A percentile compares a stretch with the other conserved stretches of the same genome.
Conservation (phyloP, 2,329 filamentous ascomycete genomes). For the Talaromyces amestolkiae region DNA sequence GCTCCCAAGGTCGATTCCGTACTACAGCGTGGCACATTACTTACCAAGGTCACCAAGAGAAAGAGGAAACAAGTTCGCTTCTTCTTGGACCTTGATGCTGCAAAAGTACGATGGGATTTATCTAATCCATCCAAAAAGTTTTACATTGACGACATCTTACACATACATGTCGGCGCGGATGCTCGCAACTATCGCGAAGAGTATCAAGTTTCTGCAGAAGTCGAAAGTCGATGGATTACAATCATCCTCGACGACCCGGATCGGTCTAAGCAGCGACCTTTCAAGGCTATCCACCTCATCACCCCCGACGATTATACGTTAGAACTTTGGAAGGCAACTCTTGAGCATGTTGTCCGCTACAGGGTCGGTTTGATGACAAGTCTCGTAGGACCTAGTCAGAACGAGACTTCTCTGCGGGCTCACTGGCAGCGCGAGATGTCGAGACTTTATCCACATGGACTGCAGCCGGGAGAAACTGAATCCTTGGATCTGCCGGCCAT, state of each 20-base stretch:
- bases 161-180: conserved; percentile 79
- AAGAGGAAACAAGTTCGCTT: conserved; percentile 70
- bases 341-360: conserved; percentile 80
- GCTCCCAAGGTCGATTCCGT: conserved; percentile 73
- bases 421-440: conserved; percentile 87
- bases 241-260: conserved; percentile 81
- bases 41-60: conserved; percentile 85
- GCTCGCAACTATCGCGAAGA: conserved; percentile 88
- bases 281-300: conserved; percentile 84
- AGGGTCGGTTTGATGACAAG: conserved; percentile 88
- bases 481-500: conserved; percentile 75
- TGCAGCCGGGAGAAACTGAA: conserved; percentile 57
- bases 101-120: conserved; percentile 84
- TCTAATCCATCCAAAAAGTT: conserved; percentile 76
- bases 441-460: conserved; percentile 55
- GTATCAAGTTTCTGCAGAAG: conserved; percentile 65
- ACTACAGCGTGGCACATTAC: conserved; percentile 72
- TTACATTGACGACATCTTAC: conserved; percentile 92
- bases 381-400: conserved; percentile 70
- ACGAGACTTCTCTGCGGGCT: conserved; percentile 73
- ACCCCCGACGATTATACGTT: conserved; percentile 71
- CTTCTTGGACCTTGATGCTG: conserved; percentile 75
- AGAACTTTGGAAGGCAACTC: conserved; percentile 75
- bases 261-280: conserved; percentile 65
- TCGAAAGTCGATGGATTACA: conserved; percentile 78